These are phyloP conservation scores for Lactifluus volemus DNA, from an alignment of 768 basidiomycete species.

Conservation along the genomic window DNA sequence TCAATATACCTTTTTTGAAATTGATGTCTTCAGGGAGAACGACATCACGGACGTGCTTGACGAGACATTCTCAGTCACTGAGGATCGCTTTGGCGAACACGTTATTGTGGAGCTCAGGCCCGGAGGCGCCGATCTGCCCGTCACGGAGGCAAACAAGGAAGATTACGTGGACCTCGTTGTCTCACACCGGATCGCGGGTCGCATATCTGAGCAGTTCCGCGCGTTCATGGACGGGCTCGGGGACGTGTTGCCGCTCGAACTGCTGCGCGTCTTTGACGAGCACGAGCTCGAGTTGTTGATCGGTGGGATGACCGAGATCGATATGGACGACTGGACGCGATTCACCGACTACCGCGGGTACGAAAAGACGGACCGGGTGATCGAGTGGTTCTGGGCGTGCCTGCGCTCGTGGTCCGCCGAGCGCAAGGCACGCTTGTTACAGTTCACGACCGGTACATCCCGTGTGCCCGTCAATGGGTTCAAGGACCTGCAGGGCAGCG, in stretches of 20 bases:
- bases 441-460: constrained; percentile 86
- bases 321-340: constrained; percentile 82
- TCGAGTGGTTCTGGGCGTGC: constrained; percentile 96
- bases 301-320: constrained; percentile 62
- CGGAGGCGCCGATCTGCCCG: constrained; percentile 48
- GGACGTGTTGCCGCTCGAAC: constrained; percentile 75
- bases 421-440: constrained; percentile 75
- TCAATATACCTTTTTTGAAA: neutral
- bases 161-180: constrained; percentile 74
- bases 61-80: constrained; percentile 61
- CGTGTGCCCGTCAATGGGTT: constrained; percentile 87
- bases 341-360: constrained; percentile 90
- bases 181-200: constrained; percentile 71
- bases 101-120: constrained; percentile 59
- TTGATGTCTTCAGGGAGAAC: constrained; percentile 42
- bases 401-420: constrained; percentile 87
- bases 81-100: constrained; percentile 69
- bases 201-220: constrained; percentile 76
- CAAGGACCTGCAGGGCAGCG: constrained; percentile 89
- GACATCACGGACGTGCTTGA: constrained; percentile 69
- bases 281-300: constrained; percentile 83
- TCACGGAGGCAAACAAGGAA: constrained; percentile 70
- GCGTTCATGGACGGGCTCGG: constrained; percentile 81
- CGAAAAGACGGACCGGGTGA: constrained; percentile 77
- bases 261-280: constrained; percentile 87